Evolutionary conservation across 2,329 filamentous ascomycete species (phyloP).

Genomic region (Didymella segeticola): DNA sequence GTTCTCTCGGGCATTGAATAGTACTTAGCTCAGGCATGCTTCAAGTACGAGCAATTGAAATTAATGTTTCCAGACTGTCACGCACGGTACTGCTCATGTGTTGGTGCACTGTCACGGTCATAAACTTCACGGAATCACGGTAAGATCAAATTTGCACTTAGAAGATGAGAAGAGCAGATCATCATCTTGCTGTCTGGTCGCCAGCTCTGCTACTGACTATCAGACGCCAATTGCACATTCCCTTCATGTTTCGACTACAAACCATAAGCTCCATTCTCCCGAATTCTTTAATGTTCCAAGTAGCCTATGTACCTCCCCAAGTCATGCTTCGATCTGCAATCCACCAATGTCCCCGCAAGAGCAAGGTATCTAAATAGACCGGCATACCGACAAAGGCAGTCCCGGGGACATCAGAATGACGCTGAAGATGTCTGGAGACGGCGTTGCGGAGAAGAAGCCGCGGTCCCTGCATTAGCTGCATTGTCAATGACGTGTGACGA

Average conservation of each 20-base stretch:
- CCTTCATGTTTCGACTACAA: neutral
- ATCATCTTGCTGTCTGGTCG: neutral
- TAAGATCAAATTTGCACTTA: too few relatives aligned
- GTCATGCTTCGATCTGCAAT: neutral
- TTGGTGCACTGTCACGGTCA: too few relatives aligned
- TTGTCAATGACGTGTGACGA: constrained; percentile 7
- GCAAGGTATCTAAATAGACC: neutral
- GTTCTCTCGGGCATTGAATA: too few relatives aligned
- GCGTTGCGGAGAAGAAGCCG: constrained; percentile 7
- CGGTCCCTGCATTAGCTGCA: constrained; percentile 5
- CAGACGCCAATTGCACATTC: neutral
- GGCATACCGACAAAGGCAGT: neutral
- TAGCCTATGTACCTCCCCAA: constrained; percentile 3
- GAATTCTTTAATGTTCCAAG: neutral
- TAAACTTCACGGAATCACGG: too few relatives aligned
- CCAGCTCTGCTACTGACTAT: too few relatives aligned
- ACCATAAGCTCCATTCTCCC: neutral
- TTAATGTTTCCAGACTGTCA: too few relatives aligned
- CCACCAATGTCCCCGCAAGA: neutral
- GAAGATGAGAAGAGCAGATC: too few relatives aligned
- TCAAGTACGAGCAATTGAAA: too few relatives aligned
- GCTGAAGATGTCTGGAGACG: neutral
- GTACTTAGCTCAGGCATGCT: too few relatives aligned
- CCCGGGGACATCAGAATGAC: constrained; percentile 1
- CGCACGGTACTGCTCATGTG: too few relatives aligned